A percentile compares a stretch with the other conserved stretches of the same genome.
Conservation (phyloP, 345 rosid species). For the Populus nigra region DNA sequence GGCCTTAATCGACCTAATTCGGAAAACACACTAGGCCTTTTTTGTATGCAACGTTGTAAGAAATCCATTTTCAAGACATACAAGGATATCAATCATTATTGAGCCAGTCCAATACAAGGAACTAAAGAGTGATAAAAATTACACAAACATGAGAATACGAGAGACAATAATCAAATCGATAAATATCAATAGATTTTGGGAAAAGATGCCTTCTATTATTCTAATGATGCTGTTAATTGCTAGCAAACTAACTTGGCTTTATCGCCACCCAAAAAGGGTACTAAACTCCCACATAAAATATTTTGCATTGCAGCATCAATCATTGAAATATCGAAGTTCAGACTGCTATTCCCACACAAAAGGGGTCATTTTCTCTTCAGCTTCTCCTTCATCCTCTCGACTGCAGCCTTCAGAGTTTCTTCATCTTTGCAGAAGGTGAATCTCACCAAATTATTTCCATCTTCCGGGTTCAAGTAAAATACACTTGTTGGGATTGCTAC, state of each 20-base stretch:
- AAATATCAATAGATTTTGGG: background rate
- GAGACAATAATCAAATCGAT: background rate
- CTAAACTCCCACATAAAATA: background rate
- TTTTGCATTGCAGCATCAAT: background rate
- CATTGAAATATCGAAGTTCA: background rate
- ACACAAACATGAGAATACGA: background rate
- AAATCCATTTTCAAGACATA: too few relatives aligned
- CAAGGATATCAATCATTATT: too few relatives aligned
- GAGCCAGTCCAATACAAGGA: too few relatives aligned
- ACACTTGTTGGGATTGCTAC: slow-evolving; percentile 89
- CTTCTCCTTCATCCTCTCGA: slow-evolving; percentile 84
- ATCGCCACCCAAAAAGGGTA: background rate
- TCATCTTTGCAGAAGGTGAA: slow-evolving; percentile 97
- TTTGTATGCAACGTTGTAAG: too few relatives aligned
- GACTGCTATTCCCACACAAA: background rate
- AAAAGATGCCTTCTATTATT: background rate
- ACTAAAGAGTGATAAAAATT: too few relatives aligned
- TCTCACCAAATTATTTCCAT: slow-evolving; percentile 89
- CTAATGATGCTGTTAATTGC: background rate
- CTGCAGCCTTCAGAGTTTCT: slow-evolving; percentile 72
- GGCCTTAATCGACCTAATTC: too few relatives aligned
- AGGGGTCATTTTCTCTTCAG: slow-evolving; percentile 47
- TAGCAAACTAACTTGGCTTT: background rate
- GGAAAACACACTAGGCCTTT: too few relatives aligned
- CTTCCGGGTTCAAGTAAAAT: slow-evolving; percentile 88